phyloP scores from a whole-genome alignment of 306 rosid species.

The Malus asiatica region DNA sequence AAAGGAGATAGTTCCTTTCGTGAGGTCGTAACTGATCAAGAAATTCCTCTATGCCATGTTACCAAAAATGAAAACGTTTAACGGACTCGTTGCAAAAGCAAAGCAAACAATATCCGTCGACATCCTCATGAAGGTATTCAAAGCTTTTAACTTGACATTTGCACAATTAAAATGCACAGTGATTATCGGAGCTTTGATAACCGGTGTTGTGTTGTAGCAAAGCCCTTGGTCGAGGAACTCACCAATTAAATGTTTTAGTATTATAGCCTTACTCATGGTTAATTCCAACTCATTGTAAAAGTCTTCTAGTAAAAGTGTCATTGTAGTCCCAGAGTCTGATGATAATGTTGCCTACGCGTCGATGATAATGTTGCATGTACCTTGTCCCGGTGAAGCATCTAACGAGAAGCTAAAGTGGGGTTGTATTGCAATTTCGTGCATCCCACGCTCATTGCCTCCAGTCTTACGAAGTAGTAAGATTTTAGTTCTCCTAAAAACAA shows the following conservation, averaged over 20 bases:
- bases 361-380: not conserved
- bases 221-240: too few species aligned
- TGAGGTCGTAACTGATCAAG: constrained; percentile 30
- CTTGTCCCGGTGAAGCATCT: not conserved
- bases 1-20: not conserved
- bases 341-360: not conserved
- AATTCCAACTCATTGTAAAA: not conserved
- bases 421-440: too few species aligned
- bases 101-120: not conserved
- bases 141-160: not conserved
- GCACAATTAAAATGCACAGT: too few species aligned
- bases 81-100: too few species aligned
- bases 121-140: not conserved
- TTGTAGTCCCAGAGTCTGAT: not conserved
- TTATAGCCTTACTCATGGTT: not conserved
- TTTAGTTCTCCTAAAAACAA: too few species aligned
- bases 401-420: not conserved
- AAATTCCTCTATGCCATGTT: constrained; percentile 30
- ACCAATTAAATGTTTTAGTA: too few species aligned
- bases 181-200: too few species aligned
- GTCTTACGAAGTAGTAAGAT: too few species aligned
- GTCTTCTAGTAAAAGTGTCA: not conserved
- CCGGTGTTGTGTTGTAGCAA: too few species aligned
- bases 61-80: constrained; percentile 9
- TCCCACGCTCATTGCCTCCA: too few species aligned